A percentile compares a stretch with the other conserved stretches of the same genome.
phyloP scores from a whole-genome alignment of 1,284 basidiomycete genomes.

The Mycosarcoma maydis region DNA sequence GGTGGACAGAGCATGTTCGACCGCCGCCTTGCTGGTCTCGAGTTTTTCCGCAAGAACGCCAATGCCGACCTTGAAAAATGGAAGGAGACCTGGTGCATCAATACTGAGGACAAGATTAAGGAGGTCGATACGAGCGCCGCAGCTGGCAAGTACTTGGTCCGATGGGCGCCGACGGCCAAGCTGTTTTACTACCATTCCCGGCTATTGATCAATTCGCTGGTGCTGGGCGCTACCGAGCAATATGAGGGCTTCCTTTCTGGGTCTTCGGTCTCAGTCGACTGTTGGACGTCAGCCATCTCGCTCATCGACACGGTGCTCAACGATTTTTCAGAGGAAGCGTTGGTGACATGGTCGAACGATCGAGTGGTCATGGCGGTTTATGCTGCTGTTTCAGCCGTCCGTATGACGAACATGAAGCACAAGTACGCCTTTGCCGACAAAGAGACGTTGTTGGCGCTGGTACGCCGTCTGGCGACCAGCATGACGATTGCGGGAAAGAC shows the following conservation, averaged over 20 bases:
- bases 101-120: constrained; percentile 49
- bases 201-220: constrained; percentile 52
- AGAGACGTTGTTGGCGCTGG: constrained; percentile 42
- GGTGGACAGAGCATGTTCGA: constrained; percentile 48
- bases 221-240: constrained; percentile 53
- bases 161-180: constrained; percentile 53
- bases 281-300: constrained; percentile 50
- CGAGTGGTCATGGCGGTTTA: constrained; percentile 57
- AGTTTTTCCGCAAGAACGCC: constrained; percentile 53
- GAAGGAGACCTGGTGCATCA: constrained; percentile 59
- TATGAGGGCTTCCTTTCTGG: constrained; percentile 36
- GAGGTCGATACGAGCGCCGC: constrained; percentile 48
- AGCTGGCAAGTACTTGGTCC: constrained; percentile 52
- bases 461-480: constrained; percentile 36
- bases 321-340: constrained; percentile 40
- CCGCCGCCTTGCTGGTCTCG: constrained; percentile 41
- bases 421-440: constrained; percentile 50
- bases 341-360: constrained; percentile 54
- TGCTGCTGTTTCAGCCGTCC: constrained; percentile 53
- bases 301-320: constrained; percentile 56
- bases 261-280: constrained; percentile 50
- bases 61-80: constrained; percentile 56
- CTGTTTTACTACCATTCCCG: constrained; percentile 56
- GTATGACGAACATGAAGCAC: constrained; percentile 52
- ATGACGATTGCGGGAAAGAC: constrained; percentile 56